These are phyloP conservation scores for Zoysia matrella DNA, from an alignment of 202 grass and related monocot species.

Conservation along the genomic window DNA sequence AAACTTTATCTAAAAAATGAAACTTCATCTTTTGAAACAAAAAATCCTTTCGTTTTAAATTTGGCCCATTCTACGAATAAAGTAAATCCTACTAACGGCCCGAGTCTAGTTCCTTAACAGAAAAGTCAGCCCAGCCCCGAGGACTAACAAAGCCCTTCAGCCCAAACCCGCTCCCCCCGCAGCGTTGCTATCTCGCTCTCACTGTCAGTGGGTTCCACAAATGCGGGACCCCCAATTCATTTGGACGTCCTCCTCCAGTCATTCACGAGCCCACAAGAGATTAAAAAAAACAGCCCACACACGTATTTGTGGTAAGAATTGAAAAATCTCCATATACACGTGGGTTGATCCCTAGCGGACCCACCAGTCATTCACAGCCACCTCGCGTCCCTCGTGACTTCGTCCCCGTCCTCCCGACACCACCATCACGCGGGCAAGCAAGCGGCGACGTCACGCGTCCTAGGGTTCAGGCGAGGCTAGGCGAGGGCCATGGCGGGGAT, in stretches of 20 bases:
- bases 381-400: not conserved
- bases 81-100: not conserved
- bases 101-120: not conserved
- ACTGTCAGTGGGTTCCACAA: not conserved
- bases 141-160: conserved; percentile 14
- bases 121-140: not conserved
- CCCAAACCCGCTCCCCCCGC: not conserved
- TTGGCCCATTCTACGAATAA: too few species aligned
- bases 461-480: conserved; percentile 46
- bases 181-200: rapidly evolving
- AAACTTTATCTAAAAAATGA: too few species aligned
- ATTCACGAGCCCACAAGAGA: too few species aligned
- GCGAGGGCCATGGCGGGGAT: conserved; percentile 71
- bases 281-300: not conserved
- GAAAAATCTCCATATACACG: conserved; percentile 5
- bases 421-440: conserved; percentile 30
- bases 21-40: too few species aligned
- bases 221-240: not conserved
- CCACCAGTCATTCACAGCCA: conserved; percentile 27
- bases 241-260: too few species aligned
- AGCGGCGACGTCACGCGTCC: not conserved
- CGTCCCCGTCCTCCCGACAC: conserved; percentile 35
- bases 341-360: not conserved
- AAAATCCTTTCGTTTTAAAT: too few species aligned
- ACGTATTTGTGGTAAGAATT: not conserved